A percentile compares a stretch with the other conserved stretches of the same genome.
These are phyloP conservation scores for Coemansia sp. DNA, from an alignment of 192 early-diverging fungal species.

Conservation along the genomic window DNA sequence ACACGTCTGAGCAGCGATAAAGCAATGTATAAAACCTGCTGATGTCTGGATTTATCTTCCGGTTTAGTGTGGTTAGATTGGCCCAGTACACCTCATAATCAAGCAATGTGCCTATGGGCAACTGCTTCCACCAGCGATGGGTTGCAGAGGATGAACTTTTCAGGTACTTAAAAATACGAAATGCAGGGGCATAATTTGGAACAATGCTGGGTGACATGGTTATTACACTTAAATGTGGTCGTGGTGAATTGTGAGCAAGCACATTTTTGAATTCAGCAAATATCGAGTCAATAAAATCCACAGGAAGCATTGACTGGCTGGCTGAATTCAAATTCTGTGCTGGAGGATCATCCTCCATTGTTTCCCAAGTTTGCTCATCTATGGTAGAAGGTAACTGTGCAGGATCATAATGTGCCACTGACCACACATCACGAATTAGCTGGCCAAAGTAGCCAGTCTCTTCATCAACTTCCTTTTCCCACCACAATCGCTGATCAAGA, in stretches of 20 bases:
- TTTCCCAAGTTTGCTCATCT: slow-evolving; percentile 6
- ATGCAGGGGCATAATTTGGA: slow-evolving; percentile 60
- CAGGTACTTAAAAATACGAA: slow-evolving; percentile 58
- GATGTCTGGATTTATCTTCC: not conserved
- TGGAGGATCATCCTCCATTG: slow-evolving; percentile 30
- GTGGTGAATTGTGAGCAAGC: slow-evolving; percentile 2
- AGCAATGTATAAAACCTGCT: slow-evolving; percentile 17
- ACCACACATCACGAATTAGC: slow-evolving; percentile 37
- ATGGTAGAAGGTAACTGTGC: no score
- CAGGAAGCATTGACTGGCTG: not conserved
- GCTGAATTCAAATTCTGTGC: not conserved
- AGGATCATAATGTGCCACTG: not conserved
- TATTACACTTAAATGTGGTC: slow-evolving; percentile 27
- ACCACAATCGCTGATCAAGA: slow-evolving; percentile 26
- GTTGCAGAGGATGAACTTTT: no score
- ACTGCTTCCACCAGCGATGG: slow-evolving; percentile 3
- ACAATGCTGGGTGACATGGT: slow-evolving; percentile 62
- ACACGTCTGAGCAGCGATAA: slow-evolving; percentile 28
- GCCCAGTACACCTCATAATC: slow-evolving; percentile 52
- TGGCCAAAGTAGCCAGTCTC: slow-evolving; percentile 34
- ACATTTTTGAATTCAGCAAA: slow-evolving; percentile 38
- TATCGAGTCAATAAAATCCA: slow-evolving; percentile 29
- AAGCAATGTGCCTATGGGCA: slow-evolving; percentile 29
- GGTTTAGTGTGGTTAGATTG: slow-evolving; percentile 28
- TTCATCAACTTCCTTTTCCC: slow-evolving; percentile 35